A percentile compares a stretch with the other conserved stretches of the same genome.
phyloP scores from a whole-genome alignment of 345 rosid genomes.

The Dovyalis caffra region DNA sequence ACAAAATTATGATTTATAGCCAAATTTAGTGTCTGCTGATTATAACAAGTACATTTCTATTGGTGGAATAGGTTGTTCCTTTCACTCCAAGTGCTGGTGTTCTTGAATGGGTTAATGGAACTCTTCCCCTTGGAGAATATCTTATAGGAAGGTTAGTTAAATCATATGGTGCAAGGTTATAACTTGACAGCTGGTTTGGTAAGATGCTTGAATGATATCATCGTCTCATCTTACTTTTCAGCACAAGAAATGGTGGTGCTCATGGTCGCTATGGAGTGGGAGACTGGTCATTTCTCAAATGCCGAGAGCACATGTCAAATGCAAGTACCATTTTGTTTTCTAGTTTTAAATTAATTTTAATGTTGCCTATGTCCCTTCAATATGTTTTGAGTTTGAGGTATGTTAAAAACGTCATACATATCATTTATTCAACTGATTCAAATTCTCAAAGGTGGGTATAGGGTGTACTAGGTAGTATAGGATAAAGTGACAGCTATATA shows the following conservation, averaged over 20 bases:
- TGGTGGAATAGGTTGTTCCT: slow-evolving; percentile 72
- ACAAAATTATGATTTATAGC: neutral
- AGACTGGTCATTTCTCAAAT: slow-evolving; percentile 78
- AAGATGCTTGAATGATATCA: slow-evolving; percentile 10
- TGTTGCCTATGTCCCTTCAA: neutral
- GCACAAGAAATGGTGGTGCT: slow-evolving; percentile 84
- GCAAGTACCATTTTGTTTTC: slow-evolving; percentile 42
- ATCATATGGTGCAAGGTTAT: neutral
- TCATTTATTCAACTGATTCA: neutral
- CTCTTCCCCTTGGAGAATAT: slow-evolving; percentile 93
- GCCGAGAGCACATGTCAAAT: slow-evolving; percentile 76
- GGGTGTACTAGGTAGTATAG: no score
- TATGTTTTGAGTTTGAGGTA: neutral
- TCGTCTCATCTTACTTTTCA: slow-evolving; percentile 35
- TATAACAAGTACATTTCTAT: slow-evolving; percentile 7
- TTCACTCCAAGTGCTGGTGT: slow-evolving; percentile 99
- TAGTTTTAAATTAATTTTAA: neutral
- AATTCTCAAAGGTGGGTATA: neutral
- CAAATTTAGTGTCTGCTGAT: neutral
- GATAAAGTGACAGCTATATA: no score
- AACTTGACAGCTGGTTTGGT: slow-evolving; percentile 5
- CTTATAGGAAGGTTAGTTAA: slow-evolving; percentile 80
- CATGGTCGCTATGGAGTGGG: slow-evolving; percentile 83
- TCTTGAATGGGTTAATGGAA: slow-evolving; percentile 98
- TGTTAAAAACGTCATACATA: neutral